phyloP scores from a whole-genome alignment of 1,139 yeast species.

The Geotrichum reessii region DNA sequence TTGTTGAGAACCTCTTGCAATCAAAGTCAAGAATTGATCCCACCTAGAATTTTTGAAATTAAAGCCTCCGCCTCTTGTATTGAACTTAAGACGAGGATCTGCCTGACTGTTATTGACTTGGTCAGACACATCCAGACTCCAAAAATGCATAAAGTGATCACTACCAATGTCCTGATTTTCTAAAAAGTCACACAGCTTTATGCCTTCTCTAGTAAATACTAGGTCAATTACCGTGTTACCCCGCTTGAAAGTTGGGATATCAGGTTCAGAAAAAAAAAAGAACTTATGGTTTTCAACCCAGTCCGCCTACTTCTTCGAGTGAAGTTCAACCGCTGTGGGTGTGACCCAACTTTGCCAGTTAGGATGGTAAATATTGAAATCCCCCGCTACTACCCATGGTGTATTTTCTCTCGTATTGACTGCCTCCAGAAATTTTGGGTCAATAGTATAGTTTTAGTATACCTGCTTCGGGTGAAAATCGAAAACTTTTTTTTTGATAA shows the following conservation, averaged over 20 bases:
- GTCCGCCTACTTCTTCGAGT: not conserved
- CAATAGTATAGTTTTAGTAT: no score
- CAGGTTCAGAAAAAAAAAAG: not conserved
- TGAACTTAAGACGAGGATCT: not conserved
- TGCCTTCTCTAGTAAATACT: not conserved
- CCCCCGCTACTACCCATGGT: not conserved
- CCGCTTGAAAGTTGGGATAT: not conserved
- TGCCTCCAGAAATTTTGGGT: not conserved
- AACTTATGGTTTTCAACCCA: not conserved
- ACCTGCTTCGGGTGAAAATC: no score
- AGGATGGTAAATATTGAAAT: not conserved
- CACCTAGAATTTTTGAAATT: not conserved
- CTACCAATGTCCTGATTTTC: not conserved
- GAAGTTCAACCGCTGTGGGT: not conserved
- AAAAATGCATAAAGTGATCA: not conserved
- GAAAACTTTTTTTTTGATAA: no score
- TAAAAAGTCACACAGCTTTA: not conserved
- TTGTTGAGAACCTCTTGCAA: not conserved
- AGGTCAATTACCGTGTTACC: not conserved
- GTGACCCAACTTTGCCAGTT: not conserved
- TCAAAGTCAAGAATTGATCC: not conserved
- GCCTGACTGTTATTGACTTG: not conserved
- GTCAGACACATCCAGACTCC: not conserved
- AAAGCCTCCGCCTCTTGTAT: not conserved
- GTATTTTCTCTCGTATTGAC: not conserved